Evolutionary conservation across 176 grass and related monocot genomes (phyloP).

Genomic region (Triticum monococcum): DNA sequence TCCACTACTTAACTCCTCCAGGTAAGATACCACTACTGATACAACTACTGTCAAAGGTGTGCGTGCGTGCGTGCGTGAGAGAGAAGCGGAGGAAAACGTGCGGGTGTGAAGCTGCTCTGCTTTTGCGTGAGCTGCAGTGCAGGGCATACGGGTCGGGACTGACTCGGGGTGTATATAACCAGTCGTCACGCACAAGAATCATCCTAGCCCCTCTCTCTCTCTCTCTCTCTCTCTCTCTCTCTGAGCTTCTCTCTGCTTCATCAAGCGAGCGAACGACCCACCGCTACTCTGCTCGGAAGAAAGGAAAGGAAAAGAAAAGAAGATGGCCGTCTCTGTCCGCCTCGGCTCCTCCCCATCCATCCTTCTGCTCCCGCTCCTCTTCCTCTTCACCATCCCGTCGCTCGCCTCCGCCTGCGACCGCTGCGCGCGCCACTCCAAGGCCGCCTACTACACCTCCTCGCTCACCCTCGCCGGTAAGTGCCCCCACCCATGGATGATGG

Average conservation of each 20-base stretch:
- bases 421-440: constrained; percentile 64
- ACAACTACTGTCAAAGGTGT: too few species aligned
- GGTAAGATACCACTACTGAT: too few species aligned
- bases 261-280: neutral
- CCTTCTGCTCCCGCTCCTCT: neutral
- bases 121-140: neutral
- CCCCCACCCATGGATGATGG: neutral
- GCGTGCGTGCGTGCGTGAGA: neutral
- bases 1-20: too few species aligned
- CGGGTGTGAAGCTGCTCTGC: neutral
- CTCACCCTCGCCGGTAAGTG: constrained; percentile 53
- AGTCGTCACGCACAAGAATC: constrained; percentile 34
- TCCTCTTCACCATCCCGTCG: constrained; percentile 24
- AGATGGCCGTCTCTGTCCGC: constrained; percentile 40
- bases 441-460: constrained; percentile 48
- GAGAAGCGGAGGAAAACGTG: neutral
- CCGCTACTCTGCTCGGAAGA: neutral
- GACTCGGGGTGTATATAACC: constrained; percentile 32
- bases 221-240: neutral
- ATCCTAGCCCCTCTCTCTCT: neutral
- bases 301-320: neutral
- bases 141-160: neutral
- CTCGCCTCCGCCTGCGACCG: constrained; percentile 65
- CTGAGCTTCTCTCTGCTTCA: neutral
- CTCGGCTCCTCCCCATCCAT: neutral